Base-by-base conservation (phyloP, 805 yeast genomes). In the Myxozyma kluyveri region DNA sequence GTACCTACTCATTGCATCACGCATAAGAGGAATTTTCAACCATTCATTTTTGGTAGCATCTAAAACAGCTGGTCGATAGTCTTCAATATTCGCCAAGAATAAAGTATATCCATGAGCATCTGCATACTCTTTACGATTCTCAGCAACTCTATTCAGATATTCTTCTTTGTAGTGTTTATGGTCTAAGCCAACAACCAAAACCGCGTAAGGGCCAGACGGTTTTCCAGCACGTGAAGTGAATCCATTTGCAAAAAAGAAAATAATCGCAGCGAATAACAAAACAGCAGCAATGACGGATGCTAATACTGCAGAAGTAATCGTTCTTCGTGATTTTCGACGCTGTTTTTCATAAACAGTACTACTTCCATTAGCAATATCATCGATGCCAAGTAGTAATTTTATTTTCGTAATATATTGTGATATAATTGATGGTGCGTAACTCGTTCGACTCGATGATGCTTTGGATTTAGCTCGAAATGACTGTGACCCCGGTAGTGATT, bases 1-100 rank as follows among this genome's bases (percentile, higher is more conserved):
- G 73, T 89, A 89, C 0, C 96, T 93, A 67, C 79, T 80, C 84
- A 91, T 82, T n/a, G 98, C 97, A 39, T 90, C 93, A 55, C 95
- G 77, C 65, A 88, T 67, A 37, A 83, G 67, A 50, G 79, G 77
- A 26, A 83, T 63, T 58, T 83, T 80, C 29, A 81, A 77, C 93
- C 95, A 86, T 26, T 80, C 58, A 27, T 48, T 64, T 33, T 38
- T 45, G 17, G 47, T 22, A 12, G 43, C 32, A 19, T 47, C 58
- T 21, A 24, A n/a, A 10, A 52, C 41, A 19, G 21, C 24, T 22
- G 29, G 32, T 29, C 50, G 64, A 68, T 87, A 90, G 66, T 93
- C 97, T 68, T 88, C 90, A 31, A 77, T 68, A 87, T 91, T 89
- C 54, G 96, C 78, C 22, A 86, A 80, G 63, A 88, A 91, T 24